Base-by-base conservation (phyloP, 306 rosid genomes). In the Cyamopsis tetragonoloba region DNA sequence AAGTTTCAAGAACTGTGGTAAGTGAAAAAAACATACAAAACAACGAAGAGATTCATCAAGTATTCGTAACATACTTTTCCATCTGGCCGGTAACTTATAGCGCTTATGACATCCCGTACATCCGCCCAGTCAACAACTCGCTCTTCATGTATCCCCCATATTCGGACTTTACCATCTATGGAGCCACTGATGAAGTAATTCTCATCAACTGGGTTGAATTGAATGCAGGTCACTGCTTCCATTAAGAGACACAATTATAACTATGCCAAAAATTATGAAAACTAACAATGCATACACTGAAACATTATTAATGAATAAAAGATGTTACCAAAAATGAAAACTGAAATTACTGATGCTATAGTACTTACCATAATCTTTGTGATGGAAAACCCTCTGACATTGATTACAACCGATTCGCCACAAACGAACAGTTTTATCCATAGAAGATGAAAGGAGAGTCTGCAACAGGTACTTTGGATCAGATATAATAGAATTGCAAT, bases 111-210 rank as follows among this genome's bases (percentile, higher is more conserved):
- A 62, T 93, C 97, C 43, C 80, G 72, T 22, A 75, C 68, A 70
- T 88, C 91, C 26, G 78, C 88, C 99, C 99, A 93, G 41, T 93
- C 99, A 77, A 86, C 91, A 26, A 93, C 99, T 30, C 96, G 82
- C 66, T 80, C 83, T 72, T 88, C 87, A 6, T 43, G 68, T 27
- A 86, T 31, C 2, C 97, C 90, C 99, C 99, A 93, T 62, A 93
- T 79, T 54, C 96, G 86, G 47, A 86, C 88, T 82, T 89, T 93
- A 5, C 99, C 97, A 71, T 93, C 97, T 15, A 90, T 79, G 59
- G 96, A 93, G 42, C 97, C 98, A 60, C 90, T 93, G 58, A 90
- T 75, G 87, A 93, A 93, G 84, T 84, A 78, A 72, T 82, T 84
- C 65, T 77, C 86, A 57, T 86, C 77, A 27, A 81, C 69, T 1